These are phyloP conservation scores for Adansonia digitata DNA, from an alignment of 345 rosid genomes.

Conservation along the genomic window DNA sequence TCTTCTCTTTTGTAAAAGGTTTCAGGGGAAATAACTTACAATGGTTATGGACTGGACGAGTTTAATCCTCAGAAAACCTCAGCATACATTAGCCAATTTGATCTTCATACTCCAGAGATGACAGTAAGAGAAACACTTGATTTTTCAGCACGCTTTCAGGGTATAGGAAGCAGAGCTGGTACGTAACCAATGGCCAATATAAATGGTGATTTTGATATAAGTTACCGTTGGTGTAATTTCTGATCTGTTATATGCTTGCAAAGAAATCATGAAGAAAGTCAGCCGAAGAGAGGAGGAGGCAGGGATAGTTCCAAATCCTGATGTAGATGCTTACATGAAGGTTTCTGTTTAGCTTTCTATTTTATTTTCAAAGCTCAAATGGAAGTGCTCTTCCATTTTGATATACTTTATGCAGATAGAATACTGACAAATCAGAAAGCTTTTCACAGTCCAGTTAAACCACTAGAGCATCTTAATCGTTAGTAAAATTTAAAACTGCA, in stretches of 20 bases:
- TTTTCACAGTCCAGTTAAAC: too few species aligned
- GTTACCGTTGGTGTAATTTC: background rate
- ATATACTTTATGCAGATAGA: background rate
- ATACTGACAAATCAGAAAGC: background rate
- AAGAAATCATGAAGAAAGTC: conserved; percentile 37
- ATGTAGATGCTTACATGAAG: conserved; percentile 44
- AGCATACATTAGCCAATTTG: conserved; percentile 49
- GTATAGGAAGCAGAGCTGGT: conserved; percentile 50
- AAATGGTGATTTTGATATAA: background rate
- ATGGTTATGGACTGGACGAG: conserved; percentile 36
- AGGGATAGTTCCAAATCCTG: conserved; percentile 41
- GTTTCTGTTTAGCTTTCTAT: conserved; percentile 9
- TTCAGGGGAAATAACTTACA: conserved; percentile 37
- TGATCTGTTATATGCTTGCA: background rate
- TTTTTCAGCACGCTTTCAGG: conserved; percentile 55
- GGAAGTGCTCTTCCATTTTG: background rate
- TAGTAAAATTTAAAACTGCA: too few species aligned
- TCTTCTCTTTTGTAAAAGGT: conserved; percentile 14
- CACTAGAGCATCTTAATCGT: too few species aligned
- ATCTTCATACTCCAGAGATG: conserved; percentile 47
- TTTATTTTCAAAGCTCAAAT: background rate
- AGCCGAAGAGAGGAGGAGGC: conserved; percentile 39
- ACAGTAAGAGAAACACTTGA: conserved; percentile 61
- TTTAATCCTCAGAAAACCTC: conserved; percentile 57
- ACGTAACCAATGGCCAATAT: background rate